Evolutionary conservation across 805 yeast species (phyloP), one percentile per base, ranked within the genome.

Genomic region (Ogataea henricii): DNA sequence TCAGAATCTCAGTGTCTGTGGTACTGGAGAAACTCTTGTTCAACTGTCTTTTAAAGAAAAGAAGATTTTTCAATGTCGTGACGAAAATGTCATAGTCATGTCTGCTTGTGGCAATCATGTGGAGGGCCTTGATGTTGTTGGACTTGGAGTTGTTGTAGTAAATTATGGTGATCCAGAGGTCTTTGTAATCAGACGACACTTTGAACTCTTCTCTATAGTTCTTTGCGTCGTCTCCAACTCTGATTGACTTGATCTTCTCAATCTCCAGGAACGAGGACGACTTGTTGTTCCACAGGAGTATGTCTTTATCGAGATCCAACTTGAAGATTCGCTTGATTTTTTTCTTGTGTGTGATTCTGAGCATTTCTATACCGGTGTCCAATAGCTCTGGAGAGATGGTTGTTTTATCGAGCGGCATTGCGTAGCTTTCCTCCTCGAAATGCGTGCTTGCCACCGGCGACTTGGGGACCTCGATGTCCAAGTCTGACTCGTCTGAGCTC

Each of bases 121-220:
- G 97, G 45, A 94, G 65, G 0, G 91, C 87, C 57, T 89, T 87
- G 38, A 89, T 70, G 61, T 85, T 87, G 43, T 78, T 72, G 2
- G 77, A 73, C 46, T 77, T 81, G 5, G 78, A 72, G 6, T 76
- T 73, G 52, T 80, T 77, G 47, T 74, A 78, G 61, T 89, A 92
- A 10, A 89, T 80, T 26, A 92, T 78, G 0, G 96, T 84, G 0
- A 89, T 75, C 99, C 99, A 92, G 7, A 79, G 66, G 10, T 73
- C 70, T 37, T 82, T 81, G 45, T 76, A 78, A 43, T 85, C 89
- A 29, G 80, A 70, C 1, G 90, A 78, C 1, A 89, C 77, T 30
- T 85, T 83, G 55, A 88, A 79, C 64, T 90, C 96, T 60, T 91
- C 96, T 51, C 96, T 70, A 62, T 90, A 92, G 55, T 89, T 88